Percentiles rank a stretch among this genome's conserved stretches.
These are phyloP conservation scores for Sporothrix inflata DNA, from an alignment of 2,329 filamentous ascomycete species.

Conservation along the genomic window DNA sequence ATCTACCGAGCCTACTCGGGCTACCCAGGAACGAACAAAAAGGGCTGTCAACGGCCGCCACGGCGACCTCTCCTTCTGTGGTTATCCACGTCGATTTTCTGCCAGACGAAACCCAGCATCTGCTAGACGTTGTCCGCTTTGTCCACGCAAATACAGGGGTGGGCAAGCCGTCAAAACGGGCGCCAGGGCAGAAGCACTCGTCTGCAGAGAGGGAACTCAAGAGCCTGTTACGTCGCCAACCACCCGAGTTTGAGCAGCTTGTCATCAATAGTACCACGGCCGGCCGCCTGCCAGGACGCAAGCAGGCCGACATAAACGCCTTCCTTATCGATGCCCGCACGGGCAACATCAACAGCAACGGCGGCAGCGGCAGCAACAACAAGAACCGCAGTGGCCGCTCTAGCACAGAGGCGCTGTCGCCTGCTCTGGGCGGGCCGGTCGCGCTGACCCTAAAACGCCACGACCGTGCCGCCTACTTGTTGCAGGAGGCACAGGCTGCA, in stretches of 20 bases:
- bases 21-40: not conserved
- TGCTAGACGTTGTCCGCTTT: constrained; percentile 14
- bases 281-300: constrained; percentile 35
- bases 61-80: not conserved
- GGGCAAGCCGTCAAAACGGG: not conserved
- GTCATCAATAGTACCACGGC: not conserved
- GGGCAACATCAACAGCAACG: not conserved
- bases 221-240: constrained; percentile 4
- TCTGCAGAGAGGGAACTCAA: not conserved
- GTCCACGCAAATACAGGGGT: not conserved
- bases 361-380: not conserved
- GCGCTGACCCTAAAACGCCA: constrained; percentile 39
- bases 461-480: not conserved
- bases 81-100: constrained; percentile 54
- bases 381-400: not conserved
- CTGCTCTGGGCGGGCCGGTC: constrained; percentile 23
- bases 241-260: not conserved
- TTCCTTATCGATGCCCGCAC: constrained; percentile 45
- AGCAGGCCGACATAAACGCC: constrained; percentile 41
- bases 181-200: not conserved
- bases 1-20: constrained; percentile 18
- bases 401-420: not conserved
- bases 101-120: constrained; percentile 41
- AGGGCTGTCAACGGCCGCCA: not conserved
- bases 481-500: constrained; percentile 35